phyloP scores from a whole-genome alignment of 345 rosid species.

The Acer negundo region DNA sequence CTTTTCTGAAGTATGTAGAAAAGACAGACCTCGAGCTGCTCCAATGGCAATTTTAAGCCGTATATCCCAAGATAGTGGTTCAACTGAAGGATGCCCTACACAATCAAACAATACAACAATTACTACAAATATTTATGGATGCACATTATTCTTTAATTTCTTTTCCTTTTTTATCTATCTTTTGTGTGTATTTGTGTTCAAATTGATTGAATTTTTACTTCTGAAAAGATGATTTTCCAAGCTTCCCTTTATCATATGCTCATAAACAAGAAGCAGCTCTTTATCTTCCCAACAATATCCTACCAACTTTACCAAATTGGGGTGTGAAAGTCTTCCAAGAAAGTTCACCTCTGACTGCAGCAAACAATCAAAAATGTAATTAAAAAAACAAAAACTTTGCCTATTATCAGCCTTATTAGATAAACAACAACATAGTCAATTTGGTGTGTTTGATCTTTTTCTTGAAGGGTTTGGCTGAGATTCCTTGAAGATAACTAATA shows the following conservation, averaged over 20 bases:
- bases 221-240: constrained; percentile 78
- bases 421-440: not conserved
- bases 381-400: not conserved
- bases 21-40: constrained; percentile 83
- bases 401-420: not conserved
- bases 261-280: constrained; percentile 80
- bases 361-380: not conserved
- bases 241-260: constrained; percentile 78
- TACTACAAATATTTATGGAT: not conserved
- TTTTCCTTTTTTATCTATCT: not conserved
- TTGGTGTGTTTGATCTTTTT: not conserved
- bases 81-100: constrained; percentile 48
- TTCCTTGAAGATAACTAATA: not conserved
- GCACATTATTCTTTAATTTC: not conserved
- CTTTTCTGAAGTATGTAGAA: constrained; percentile 68
- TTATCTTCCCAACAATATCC: constrained; percentile 81
- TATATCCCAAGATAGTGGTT: constrained; percentile 76
- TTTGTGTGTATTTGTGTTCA: not conserved
- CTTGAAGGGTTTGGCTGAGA: not conserved
- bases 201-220: constrained; percentile 47
- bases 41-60: constrained; percentile 72
- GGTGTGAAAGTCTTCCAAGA: constrained; percentile 78
- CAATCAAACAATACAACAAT: constrained; percentile 7
- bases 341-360: constrained; percentile 81
- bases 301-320: constrained; percentile 69